A percentile compares a stretch with the other conserved stretches of the same genome.
phyloP scores from a whole-genome alignment of 306 rosid species.

The Acacia crassicarpa region DNA sequence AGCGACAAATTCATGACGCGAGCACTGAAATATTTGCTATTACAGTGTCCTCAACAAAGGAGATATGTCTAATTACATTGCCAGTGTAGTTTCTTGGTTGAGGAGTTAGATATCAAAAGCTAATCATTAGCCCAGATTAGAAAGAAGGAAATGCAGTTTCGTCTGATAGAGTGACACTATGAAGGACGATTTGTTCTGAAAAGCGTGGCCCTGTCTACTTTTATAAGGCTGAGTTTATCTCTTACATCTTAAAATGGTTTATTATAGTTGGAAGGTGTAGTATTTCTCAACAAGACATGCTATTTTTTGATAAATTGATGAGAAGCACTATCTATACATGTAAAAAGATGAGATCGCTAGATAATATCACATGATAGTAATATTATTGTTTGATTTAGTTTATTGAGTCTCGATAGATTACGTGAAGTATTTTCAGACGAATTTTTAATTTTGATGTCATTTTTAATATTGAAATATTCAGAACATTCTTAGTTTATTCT shows the following conservation, averaged over 20 bases:
- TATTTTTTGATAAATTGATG: background rate
- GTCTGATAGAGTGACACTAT: background rate
- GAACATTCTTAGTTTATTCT: too few relatives aligned
- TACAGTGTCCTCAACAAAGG: background rate
- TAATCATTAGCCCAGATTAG: background rate
- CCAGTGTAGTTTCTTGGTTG: background rate
- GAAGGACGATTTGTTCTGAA: background rate
- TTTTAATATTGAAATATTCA: too few relatives aligned
- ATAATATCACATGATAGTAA: too few relatives aligned
- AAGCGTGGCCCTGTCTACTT: background rate
- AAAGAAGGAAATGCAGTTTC: background rate
- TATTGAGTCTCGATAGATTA: too few relatives aligned
- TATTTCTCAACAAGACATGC: background rate
- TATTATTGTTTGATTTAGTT: too few relatives aligned
- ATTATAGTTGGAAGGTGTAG: background rate
- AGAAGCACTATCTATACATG: background rate
- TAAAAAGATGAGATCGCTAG: too few relatives aligned
- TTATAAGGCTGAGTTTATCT: background rate
- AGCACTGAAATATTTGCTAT: background rate
- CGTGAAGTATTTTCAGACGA: too few relatives aligned
- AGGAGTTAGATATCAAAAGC: background rate
- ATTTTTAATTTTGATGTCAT: too few relatives aligned
- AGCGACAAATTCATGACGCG: background rate
- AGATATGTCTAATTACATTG: background rate
- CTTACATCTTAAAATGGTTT: background rate